Conservation (phyloP, 371 early-diverging fungal species). For the Massospora cicadina region DNA sequence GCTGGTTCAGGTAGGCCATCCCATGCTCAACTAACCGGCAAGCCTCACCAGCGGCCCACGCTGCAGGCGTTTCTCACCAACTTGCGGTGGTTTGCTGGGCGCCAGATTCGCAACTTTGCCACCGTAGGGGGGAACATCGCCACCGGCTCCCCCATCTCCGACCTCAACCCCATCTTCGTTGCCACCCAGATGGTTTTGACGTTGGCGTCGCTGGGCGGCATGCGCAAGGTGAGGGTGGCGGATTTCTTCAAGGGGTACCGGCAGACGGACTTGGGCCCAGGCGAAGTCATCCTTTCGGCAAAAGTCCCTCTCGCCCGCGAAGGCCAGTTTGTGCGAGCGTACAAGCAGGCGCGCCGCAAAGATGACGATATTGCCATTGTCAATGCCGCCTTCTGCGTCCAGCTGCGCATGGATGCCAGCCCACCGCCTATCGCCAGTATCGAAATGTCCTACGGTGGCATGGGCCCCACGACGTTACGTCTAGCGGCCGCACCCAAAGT, state of each 20-base stretch:
- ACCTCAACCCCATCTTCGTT: constrained; percentile 59
- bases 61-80: constrained; percentile 41
- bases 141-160: constrained; percentile 67
- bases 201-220: constrained; percentile 20
- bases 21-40: constrained; percentile 1
- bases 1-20: not conserved
- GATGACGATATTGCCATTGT: constrained; percentile 70
- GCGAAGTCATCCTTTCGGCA: constrained; percentile 35
- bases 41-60: constrained; percentile 15
- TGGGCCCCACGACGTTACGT: constrained; percentile 40
- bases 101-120: constrained; percentile 61
- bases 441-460: constrained; percentile 40
- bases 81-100: constrained; percentile 49
- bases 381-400: constrained; percentile 39
- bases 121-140: constrained; percentile 60
- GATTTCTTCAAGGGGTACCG: constrained; percentile 60
- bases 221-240: constrained; percentile 29
- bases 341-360: constrained; percentile 59
- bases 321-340: constrained; percentile 39
- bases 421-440: constrained; percentile 25
- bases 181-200: constrained; percentile 35
- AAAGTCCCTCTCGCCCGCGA: constrained; percentile 30
- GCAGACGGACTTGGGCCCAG: constrained; percentile 34
- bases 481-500: constrained; percentile 21
- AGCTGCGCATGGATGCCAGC: constrained; percentile 24